Evolutionary conservation across 495 filamentous ascomycete species (phyloP).

Genomic region (Antarctomyces pellizariae): DNA sequence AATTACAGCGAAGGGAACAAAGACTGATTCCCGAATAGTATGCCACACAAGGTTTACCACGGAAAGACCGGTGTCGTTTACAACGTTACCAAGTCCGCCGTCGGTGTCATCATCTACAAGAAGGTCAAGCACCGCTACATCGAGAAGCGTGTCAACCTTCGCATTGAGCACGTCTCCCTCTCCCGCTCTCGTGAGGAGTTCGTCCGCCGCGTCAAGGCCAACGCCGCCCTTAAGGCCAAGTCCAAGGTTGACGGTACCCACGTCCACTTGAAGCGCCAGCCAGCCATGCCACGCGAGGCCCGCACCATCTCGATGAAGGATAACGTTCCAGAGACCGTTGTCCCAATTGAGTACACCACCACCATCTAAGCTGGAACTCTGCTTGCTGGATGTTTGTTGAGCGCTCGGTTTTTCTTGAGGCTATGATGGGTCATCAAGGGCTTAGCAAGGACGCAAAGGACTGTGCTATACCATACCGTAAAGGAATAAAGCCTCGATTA

Average conservation of each 20-base stretch:
- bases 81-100: constrained; percentile 89
- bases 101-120: constrained; percentile 98
- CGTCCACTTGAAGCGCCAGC: constrained; percentile 79
- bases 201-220: constrained; percentile 85
- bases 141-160: constrained; percentile 98
- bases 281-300: constrained; percentile 53
- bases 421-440: too few relatives aligned
- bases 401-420: constrained; percentile 13
- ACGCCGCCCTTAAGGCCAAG: constrained; percentile 73
- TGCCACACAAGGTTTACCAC: constrained; percentile 98
- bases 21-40: constrained; percentile 28
- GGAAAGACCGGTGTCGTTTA: constrained; percentile 95
- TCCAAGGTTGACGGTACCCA: constrained; percentile 72
- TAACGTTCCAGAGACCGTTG: constrained; percentile 73
- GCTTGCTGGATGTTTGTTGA: constrained; percentile 8
- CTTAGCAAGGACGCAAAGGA: too few relatives aligned
- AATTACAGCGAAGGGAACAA: constrained; percentile 12
- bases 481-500: too few relatives aligned
- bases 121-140: constrained; percentile 93
- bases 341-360: constrained; percentile 88
- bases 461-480: too few relatives aligned
- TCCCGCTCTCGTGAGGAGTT: constrained; percentile 91
- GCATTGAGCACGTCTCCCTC: constrained; percentile 86
- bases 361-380: constrained; percentile 77
- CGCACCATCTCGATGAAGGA: constrained; percentile 52